These are phyloP conservation scores for Candida sp. DNA, from an alignment of 1,139 yeast genomes.

Conservation along the genomic window DNA sequence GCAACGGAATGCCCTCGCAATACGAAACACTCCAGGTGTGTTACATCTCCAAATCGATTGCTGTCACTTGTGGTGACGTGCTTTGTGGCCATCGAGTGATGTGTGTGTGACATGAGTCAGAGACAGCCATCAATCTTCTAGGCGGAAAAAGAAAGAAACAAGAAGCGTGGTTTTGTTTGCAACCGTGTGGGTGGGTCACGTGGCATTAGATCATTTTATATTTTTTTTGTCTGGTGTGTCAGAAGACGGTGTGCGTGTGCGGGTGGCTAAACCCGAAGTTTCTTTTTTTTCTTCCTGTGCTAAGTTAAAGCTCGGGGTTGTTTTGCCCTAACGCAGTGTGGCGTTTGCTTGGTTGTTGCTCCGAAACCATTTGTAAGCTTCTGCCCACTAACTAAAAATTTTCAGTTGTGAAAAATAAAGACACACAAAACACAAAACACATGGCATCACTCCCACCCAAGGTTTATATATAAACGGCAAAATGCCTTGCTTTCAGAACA, in stretches of 20 bases:
- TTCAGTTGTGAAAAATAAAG: background rate
- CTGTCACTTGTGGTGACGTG: too few relatives aligned
- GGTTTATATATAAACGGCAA: background rate
- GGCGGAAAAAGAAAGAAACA: too few relatives aligned
- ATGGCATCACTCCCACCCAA: background rate
- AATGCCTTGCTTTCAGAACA: background rate
- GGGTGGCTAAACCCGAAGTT: background rate
- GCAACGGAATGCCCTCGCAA: too few relatives aligned
- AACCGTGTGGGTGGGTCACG: background rate
- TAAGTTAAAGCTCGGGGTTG: background rate
- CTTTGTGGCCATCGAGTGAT: too few relatives aligned
- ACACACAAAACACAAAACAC: too few relatives aligned
- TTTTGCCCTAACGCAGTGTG: background rate
- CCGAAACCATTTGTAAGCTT: background rate
- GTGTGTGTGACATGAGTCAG: too few relatives aligned
- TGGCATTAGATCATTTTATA: conserved; percentile 3
- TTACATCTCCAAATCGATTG: too few relatives aligned
- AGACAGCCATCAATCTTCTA: too few relatives aligned
- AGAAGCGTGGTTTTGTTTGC: background rate
- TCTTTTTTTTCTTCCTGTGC: background rate
- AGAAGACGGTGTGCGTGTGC: background rate
- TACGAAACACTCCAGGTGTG: too few relatives aligned
- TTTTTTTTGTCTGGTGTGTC: background rate
- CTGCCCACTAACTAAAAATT: background rate
- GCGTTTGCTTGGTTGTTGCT: background rate